Percentiles rank a stretch among this genome's conserved stretches.
These are phyloP conservation scores for Globisporangium echinulatum DNA, from an alignment of 352 stramenopile species.

Conservation along the genomic window DNA sequence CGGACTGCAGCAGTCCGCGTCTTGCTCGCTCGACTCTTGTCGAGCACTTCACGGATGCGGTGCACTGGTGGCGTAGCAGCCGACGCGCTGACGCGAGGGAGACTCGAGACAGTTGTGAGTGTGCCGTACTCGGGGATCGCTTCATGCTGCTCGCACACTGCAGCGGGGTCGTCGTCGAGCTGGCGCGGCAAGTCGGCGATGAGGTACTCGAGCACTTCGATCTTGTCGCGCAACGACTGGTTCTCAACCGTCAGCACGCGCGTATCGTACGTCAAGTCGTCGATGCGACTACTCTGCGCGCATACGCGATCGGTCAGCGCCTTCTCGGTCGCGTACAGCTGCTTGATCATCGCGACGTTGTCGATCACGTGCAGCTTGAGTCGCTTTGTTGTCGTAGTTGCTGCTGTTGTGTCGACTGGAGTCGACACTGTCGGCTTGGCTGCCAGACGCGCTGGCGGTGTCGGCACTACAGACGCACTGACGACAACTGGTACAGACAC, in stretches of 20 bases:
- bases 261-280: conserved; percentile 24
- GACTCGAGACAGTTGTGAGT: conserved; percentile 9
- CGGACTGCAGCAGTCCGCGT: not conserved
- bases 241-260: conserved; percentile 48
- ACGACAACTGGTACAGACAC: too few species aligned
- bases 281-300: conserved; percentile 17
- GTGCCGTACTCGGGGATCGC: conserved; percentile 34
- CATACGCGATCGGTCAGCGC: conserved; percentile 20
- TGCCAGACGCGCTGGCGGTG: not conserved
- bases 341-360: conserved; percentile 56
- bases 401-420: not conserved
- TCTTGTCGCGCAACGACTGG: conserved; percentile 45
- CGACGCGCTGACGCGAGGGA: conserved; percentile 1
- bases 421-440: not conserved
- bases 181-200: conserved; percentile 13
- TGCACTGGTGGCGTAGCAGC: conserved; percentile 11
- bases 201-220: conserved; percentile 56
- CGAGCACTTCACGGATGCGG: conserved; percentile 17
- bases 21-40: conserved; percentile 4
- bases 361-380: conserved; percentile 52
- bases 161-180: not conserved
- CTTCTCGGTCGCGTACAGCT: conserved; percentile 41
- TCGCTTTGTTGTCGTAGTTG: conserved; percentile 11
- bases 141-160: conserved; percentile 7
- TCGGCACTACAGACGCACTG: too few species aligned